Conservation (phyloP, 768 basidiomycete genomes). For the Mycena rebaudengoi region DNA sequence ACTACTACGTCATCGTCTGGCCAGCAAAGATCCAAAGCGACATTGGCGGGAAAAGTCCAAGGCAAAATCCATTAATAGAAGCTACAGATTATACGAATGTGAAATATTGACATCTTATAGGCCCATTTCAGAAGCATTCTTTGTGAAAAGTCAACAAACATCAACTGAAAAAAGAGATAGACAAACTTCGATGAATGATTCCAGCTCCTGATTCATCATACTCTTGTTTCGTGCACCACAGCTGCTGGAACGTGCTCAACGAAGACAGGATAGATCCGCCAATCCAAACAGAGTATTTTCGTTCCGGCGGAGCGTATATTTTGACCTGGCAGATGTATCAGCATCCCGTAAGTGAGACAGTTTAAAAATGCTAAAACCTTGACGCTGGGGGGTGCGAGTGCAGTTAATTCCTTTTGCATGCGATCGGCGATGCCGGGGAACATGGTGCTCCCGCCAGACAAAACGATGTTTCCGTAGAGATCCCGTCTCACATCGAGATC, state of each 20-base stretch:
- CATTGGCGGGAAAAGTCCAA: too few species aligned
- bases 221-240: constrained; percentile 6
- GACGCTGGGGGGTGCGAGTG: constrained; percentile 68
- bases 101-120: too few species aligned
- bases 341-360: not conserved
- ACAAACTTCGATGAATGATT: constrained; percentile 6
- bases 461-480: not conserved
- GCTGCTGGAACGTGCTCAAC: not conserved
- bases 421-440: constrained; percentile 47
- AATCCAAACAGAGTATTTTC: constrained; percentile 60
- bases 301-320: constrained; percentile 70
- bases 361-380: constrained; percentile 43
- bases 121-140: too few species aligned
- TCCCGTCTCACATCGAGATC: not conserved
- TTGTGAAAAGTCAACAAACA: too few species aligned
- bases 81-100: too few species aligned
- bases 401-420: constrained; percentile 75
- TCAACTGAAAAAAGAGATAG: not conserved
- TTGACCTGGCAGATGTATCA: constrained; percentile 14
- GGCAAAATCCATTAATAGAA: too few species aligned
- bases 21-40: too few species aligned
- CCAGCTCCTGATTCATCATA: constrained; percentile 7
- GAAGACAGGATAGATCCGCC: constrained; percentile 15
- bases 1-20: too few species aligned
- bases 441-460: constrained; percentile 10